Conservation (phyloP, 2,329 filamentous ascomycete species). For the Westerdykella aurantiaca region DNA sequence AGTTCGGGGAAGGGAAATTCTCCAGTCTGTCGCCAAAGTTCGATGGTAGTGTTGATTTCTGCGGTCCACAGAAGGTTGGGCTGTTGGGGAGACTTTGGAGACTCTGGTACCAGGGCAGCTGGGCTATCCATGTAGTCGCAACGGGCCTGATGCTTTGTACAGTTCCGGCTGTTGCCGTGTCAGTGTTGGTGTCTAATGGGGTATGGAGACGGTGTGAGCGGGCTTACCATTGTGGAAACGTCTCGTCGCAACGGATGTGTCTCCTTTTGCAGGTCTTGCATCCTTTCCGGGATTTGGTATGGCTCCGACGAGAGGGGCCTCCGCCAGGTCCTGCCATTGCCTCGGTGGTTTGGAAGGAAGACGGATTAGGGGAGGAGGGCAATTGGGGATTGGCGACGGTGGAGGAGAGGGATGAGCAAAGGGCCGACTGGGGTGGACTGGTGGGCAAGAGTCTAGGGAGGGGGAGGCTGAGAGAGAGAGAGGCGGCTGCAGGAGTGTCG, state of each 20-base stretch:
- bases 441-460: conserved; percentile 8
- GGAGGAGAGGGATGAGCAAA: conserved; percentile 4
- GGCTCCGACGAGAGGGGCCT: conserved; percentile 83
- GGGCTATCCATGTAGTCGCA: conserved; percentile 95
- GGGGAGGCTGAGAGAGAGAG: conserved; percentile 24
- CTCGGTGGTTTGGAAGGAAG: background rate
- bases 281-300: conserved; percentile 97
- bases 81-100: conserved; percentile 46
- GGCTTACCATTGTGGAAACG: conserved; percentile 87
- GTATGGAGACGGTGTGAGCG: background rate
- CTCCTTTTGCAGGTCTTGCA: conserved; percentile 97
- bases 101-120: conserved; percentile 55
- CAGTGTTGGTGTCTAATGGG: conserved; percentile 22
- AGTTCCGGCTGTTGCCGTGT: conserved; percentile 68
- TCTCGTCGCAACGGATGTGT: conserved; percentile 97
- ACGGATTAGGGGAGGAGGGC: conserved; percentile 2
- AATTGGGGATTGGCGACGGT: conserved; percentile 2
- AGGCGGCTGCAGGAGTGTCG: conserved; percentile 9
- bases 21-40: conserved; percentile 77
- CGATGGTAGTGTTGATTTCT: conserved; percentile 73
- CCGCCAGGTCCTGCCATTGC: conserved; percentile 87
- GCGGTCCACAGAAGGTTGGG: conserved; percentile 75
- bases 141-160: conserved; percentile 96
- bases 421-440: conserved; percentile 19
- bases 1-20: conserved; percentile 81